phyloP scores from a whole-genome alignment of 306 rosid species.

The Cicer arietinum region DNA sequence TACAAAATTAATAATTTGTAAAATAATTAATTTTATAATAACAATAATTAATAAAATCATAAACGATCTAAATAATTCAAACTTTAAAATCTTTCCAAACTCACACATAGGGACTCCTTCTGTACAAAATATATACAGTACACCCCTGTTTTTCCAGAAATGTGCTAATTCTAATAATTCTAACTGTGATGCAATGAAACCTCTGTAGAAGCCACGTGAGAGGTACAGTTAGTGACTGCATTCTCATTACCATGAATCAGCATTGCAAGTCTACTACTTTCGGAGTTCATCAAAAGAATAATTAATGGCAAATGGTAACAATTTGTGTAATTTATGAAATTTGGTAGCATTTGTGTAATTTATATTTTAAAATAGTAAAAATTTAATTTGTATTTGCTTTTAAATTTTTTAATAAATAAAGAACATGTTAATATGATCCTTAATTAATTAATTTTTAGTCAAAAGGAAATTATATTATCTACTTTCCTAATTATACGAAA shows the following conservation, averaged over 20 bases:
- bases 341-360: too few species aligned
- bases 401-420: too few species aligned
- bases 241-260: not conserved
- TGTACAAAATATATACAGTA: not conserved
- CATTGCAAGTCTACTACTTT: too few species aligned
- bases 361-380: too few species aligned
- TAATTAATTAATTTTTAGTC: not conserved
- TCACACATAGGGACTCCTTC: not conserved
- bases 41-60: not conserved
- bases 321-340: too few species aligned
- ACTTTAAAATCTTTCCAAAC: not conserved
- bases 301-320: not conserved
- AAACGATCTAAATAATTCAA: not conserved
- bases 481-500: too few species aligned
- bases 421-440: too few species aligned
- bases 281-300: not conserved
- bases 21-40: too few species aligned
- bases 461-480: not conserved
- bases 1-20: too few species aligned
- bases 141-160: not conserved
- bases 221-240: constrained; percentile 15
- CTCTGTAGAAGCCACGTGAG: constrained; percentile 33
- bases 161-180: not conserved
- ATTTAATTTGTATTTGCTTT: too few species aligned
- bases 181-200: not conserved